Conservation (phyloP, 2,329 filamentous ascomycete genomes). For the Mollisiaceae sp. region DNA sequence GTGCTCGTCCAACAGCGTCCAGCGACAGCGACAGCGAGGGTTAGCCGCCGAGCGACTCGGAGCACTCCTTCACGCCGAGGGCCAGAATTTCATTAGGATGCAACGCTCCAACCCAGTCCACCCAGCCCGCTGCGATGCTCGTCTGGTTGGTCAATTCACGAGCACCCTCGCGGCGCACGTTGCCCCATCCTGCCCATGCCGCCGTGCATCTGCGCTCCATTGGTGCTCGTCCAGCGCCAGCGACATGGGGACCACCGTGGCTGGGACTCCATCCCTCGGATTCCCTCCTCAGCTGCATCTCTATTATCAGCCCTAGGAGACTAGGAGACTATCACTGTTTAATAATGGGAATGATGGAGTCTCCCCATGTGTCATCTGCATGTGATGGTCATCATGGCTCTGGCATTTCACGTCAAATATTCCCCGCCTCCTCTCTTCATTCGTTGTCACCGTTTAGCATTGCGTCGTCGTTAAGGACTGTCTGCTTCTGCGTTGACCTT, state of each 20-base stretch:
- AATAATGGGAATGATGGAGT: neutral
- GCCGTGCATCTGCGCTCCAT: neutral
- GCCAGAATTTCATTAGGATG: no score
- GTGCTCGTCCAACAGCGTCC: no score
- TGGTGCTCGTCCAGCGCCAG: neutral
- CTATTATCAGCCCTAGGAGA: conserved; percentile 7
- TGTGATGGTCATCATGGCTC: conserved; percentile 7
- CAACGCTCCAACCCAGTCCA: no score
- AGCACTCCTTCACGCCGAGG: neutral
- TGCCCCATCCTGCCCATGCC: conserved; percentile 2
- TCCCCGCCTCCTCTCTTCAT: conserved; percentile 1
- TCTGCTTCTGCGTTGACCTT: neutral
- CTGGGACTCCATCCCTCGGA: neutral
- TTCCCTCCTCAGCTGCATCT: neutral
- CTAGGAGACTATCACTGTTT: neutral
- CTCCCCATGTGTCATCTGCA: neutral
- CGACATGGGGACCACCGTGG: neutral
- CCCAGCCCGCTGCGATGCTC: neutral
- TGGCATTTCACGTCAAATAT: conserved; percentile 15
- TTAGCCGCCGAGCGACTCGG: conserved; percentile 11
- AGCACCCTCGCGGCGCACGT: conserved; percentile 11
- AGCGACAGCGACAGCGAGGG: neutral
- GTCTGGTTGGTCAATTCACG: conserved; percentile 23
- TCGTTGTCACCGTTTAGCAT: conserved; percentile 4
- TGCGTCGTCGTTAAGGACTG: neutral